These are phyloP conservation scores for Botryotinia globosa DNA, from an alignment of 2,329 filamentous ascomycete genomes.

Conservation along the genomic window DNA sequence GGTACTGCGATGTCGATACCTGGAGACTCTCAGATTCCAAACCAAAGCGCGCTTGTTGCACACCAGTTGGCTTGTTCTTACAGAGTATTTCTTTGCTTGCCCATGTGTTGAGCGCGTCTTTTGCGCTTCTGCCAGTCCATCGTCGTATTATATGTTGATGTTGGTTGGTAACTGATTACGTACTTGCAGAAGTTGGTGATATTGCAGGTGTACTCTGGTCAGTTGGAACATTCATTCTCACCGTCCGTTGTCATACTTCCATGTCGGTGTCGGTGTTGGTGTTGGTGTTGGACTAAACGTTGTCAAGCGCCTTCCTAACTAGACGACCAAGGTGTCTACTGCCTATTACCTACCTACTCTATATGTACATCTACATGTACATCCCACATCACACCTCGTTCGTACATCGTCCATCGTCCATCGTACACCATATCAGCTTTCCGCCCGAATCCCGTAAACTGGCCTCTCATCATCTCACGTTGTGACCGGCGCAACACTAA, in stretches of 20 bases:
- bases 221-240: background rate
- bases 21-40: background rate
- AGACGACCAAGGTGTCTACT: background rate
- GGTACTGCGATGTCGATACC: background rate
- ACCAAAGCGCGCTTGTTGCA: slow-evolving; percentile 31
- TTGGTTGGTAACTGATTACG: background rate
- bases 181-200: background rate
- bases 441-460: slow-evolving; percentile 11
- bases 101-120: slow-evolving; percentile 11
- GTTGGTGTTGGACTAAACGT: background rate
- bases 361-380: background rate
- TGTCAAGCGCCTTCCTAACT: slow-evolving; percentile 2
- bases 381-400: background rate
- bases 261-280: too few relatives aligned
- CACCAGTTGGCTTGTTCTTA: background rate
- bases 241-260: background rate
- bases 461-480: slow-evolving; percentile 11
- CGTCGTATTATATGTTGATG: slow-evolving; percentile 1
- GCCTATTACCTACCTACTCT: background rate
- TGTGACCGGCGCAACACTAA: background rate
- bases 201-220: slow-evolving; percentile 5
- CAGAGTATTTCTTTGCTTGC: too few relatives aligned
- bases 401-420: background rate
- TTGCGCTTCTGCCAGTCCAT: slow-evolving; percentile 24
- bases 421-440: slow-evolving; percentile 11